These are phyloP conservation scores for Saturnispora kantuleensis DNA, from an alignment of 805 yeast species.

Conservation along the genomic window DNA sequence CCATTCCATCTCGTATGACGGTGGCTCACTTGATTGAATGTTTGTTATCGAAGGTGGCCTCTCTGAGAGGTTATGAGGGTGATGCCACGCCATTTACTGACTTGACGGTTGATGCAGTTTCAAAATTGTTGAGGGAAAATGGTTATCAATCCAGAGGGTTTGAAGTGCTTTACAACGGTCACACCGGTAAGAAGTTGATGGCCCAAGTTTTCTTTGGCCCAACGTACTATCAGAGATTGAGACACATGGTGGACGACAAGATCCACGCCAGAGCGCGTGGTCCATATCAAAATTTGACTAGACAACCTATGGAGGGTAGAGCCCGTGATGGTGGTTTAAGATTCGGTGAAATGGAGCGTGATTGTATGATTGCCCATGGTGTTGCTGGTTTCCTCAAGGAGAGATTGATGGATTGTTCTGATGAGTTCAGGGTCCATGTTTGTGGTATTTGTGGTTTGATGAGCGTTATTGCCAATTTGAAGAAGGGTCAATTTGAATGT, in stretches of 20 bases:
- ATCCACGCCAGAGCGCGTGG: slow-evolving; percentile 99
- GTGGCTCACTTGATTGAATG: slow-evolving; percentile 99
- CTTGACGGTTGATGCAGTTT: slow-evolving; percentile 95
- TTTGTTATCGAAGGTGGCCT: slow-evolving; percentile 87
- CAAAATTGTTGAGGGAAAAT: slow-evolving; percentile 83
- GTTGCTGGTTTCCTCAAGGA: slow-evolving; percentile 98
- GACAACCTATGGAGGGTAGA: slow-evolving; percentile 99
- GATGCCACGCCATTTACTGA: slow-evolving; percentile 99
- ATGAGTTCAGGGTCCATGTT: slow-evolving; percentile 95
- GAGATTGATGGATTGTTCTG: slow-evolving; percentile 97
- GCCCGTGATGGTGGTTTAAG: slow-evolving; percentile 98
- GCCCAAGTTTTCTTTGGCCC: slow-evolving; percentile 99
- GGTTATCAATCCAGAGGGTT: slow-evolving; percentile 98
- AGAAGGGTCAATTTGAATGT: slow-evolving; percentile 97
- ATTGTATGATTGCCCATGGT: slow-evolving; percentile 99
- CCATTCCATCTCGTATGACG: slow-evolving; percentile 99
- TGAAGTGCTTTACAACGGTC: slow-evolving; percentile 98
- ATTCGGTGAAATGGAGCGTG: slow-evolving; percentile 99
- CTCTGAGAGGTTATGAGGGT: slow-evolving; percentile 94
- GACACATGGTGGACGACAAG: slow-evolving; percentile 99
- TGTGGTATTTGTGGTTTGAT: slow-evolving; percentile 98
- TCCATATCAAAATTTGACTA: slow-evolving; percentile 92
- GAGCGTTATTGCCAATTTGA: slow-evolving; percentile 95
- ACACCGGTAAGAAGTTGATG: slow-evolving; percentile 95
- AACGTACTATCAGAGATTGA: slow-evolving; percentile 94